Evolutionary conservation across 2,329 filamentous ascomycete species (phyloP).

Genomic region (Ascosphaera apis): DNA sequence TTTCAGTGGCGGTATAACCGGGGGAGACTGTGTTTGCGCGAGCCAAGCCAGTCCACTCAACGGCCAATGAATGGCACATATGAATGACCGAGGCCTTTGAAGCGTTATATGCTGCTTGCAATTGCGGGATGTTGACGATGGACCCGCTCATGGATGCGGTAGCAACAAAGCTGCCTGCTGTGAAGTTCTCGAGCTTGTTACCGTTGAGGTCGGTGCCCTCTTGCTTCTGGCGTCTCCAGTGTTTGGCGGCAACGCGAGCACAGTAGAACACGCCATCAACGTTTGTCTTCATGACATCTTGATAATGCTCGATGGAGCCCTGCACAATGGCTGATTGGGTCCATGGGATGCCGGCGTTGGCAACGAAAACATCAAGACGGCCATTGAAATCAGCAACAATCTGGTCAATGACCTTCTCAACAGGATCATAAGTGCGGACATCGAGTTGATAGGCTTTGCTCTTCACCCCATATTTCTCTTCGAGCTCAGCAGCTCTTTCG

Average conservation of each 20-base stretch:
- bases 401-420: constrained; percentile 19
- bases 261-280: constrained; percentile 60
- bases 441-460: constrained; percentile 28
- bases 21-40: constrained; percentile 50
- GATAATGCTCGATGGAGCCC: constrained; percentile 39
- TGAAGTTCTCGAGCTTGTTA: constrained; percentile 35
- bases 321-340: constrained; percentile 44
- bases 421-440: constrained; percentile 19
- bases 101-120: constrained; percentile 51
- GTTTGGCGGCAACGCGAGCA: constrained; percentile 42
- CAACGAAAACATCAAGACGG: constrained; percentile 54
- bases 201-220: constrained; percentile 41
- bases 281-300: constrained; percentile 46
- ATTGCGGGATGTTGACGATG: constrained; percentile 54
- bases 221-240: constrained; percentile 47
- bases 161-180: constrained; percentile 48
- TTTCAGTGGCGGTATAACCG: constrained; percentile 54
- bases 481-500: constrained; percentile 38
- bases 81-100: constrained; percentile 40
- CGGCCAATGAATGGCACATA: constrained; percentile 39
- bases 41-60: constrained; percentile 58
- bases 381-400: constrained; percentile 42
- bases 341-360: constrained; percentile 58
- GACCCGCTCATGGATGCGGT: constrained; percentile 61
- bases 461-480: constrained; percentile 42